Base-by-base conservation (phyloP, 306 rosid genomes). In the Acmispon strigosus region DNA sequence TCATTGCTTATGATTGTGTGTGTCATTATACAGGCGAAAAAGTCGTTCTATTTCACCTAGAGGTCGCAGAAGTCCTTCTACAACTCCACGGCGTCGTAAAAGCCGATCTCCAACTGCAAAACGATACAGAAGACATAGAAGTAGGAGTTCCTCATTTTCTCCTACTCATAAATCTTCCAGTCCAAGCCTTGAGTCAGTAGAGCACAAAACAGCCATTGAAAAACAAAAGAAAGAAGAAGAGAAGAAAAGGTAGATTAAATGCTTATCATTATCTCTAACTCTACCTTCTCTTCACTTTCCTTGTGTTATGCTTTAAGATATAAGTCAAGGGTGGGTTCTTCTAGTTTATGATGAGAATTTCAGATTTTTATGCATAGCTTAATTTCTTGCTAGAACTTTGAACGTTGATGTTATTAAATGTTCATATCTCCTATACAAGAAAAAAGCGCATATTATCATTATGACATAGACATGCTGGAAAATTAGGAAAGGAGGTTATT, bases 141-240 rank as follows among this genome's bases (percentile, higher is more conserved):
- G 95, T 82, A 49, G 86, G 75, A 91, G 96, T 77, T 83, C 95
- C 47, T 91, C 99, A n/a, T 58, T 74, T 55, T 89, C 99, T 75
- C 94, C 96, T 58, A 27, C 84, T 63, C 87, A 14, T 50, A 86
- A 82, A 85, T 86, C 91, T 78, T 85, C 96, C 69, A 85, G 88
- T 81, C 78, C 96, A 68, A 91, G 90, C 73, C 84, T 85, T 75
- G 99, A 89, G 48, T 85, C 86, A 62, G 73, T 84, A 80, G 96
- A 87, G 84, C 90, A 80, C 72, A 91, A 86, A 83, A 80, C 73
- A 82, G 86, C 86, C 5, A 67, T 70, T 82, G 99, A 91, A 66
- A 89, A 89, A 85, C 83, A 82, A 85, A 86, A 69, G 85, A 86
- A 86, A 79, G 96, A 87, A 82, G 98, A 90, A 76, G 96, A 89